phyloP scores from a whole-genome alignment of 768 basidiomycete species.

The Botryobasidium botryosum region DNA sequence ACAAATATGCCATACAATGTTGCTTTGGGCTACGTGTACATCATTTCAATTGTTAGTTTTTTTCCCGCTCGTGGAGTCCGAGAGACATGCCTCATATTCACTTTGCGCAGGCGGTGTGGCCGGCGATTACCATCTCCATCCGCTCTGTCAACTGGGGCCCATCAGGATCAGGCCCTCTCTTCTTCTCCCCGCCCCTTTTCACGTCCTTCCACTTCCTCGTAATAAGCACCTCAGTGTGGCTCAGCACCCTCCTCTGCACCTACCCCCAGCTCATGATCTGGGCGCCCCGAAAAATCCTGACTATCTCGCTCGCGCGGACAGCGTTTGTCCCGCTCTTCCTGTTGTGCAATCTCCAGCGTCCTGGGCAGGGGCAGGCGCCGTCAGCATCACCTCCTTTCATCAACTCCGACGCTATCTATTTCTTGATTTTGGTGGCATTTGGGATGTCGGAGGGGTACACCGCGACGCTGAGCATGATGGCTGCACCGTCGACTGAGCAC shows the following conservation, averaged over 20 bases:
- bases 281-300: slow-evolving; percentile 44
- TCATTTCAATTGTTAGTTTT: slow-evolving; percentile 54
- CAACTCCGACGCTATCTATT: slow-evolving; percentile 59
- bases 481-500: slow-evolving; percentile 63
- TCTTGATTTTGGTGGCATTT: slow-evolving; percentile 53
- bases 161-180: slow-evolving; percentile 18
- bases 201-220: slow-evolving; percentile 58
- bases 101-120: slow-evolving; percentile 61
- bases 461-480: slow-evolving; percentile 63
- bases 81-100: slow-evolving; percentile 2
- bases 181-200: slow-evolving; percentile 70
- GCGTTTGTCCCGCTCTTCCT: slow-evolving; percentile 77
- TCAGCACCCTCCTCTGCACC: slow-evolving; percentile 51
- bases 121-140: slow-evolving; percentile 69
- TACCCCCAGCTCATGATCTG: slow-evolving; percentile 49
- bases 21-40: slow-evolving; percentile 57
- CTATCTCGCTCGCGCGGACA: slow-evolving; percentile 49
- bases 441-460: slow-evolving; percentile 70
- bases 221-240: slow-evolving; percentile 56
- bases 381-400: slow-evolving; percentile 43
- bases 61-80: too few species aligned
- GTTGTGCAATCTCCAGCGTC: slow-evolving; percentile 87
- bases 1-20: slow-evolving; percentile 54
- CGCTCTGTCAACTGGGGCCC: slow-evolving; percentile 37
- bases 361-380: too few species aligned